Evolutionary conservation across 768 basidiomycete genomes (phyloP), one percentile per base, ranked within the genome.

Genomic region (Pleurotus tuoliensis): DNA sequence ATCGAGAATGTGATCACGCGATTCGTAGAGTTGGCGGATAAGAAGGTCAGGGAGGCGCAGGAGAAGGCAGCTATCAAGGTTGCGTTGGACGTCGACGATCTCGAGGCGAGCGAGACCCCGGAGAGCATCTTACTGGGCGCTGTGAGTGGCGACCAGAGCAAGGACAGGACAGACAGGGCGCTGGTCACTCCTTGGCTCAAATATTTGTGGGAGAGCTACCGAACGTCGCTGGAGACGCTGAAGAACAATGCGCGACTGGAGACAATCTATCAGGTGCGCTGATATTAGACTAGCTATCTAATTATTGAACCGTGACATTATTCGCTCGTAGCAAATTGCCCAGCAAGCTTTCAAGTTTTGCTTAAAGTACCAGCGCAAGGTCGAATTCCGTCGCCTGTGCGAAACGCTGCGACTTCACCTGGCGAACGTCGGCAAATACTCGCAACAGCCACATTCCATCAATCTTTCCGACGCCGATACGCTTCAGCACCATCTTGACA

Each of bases 311-410:
- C 6, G 30, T 9, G 30, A 30, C 59, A 56, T n/a, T 34, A 13
- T 15, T 50, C 53, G 45, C 39, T 7, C 5, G 30, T 38, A 95
- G 93, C 86, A 90, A 82, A 90, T 98, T 66, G 95, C 94, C 9
- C 91, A 94, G 72, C 91, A 96, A 77, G 96, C 97, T 0, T 97
- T 99, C 81, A 86, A 90, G 65, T 98, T 99, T 74, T 98, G 96
- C 73, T 77, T 96, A 56, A 88, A 87, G 65, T 89, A 98, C 74
- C 82, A 89, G 66, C 88, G 96, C 58, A 96, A 95, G 74, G 91
- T 95, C 69, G 96, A 98, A 66, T 99, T 99, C 78, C 87, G 96
- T 57, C 88, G 96, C 34, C 81, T 99, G 0, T 98, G 94, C 73
- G 95, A 98, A 66, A 98, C 93, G 3, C 85, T 99, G 38, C 90